A percentile compares a stretch with the other conserved stretches of the same genome.
Conservation (phyloP, 441 rosid genomes). For the Gossypium schwendimanii region DNA sequence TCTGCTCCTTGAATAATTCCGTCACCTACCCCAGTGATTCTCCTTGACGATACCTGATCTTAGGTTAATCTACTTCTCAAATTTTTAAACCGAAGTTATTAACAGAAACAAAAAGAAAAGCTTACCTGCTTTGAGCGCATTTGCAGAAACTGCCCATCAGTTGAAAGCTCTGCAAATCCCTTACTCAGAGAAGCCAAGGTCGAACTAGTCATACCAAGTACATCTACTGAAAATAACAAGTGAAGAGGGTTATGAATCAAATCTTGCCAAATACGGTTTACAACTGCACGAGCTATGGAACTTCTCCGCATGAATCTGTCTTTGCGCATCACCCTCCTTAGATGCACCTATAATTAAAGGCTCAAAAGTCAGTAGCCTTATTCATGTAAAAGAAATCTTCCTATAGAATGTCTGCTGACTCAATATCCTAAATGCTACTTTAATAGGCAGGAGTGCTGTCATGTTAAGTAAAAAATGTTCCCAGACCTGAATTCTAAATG, state of each 20-base stretch:
- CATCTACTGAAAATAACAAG: constrained; percentile 88
- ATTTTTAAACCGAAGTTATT: neutral
- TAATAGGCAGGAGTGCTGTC: neutral
- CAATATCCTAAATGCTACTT: neutral
- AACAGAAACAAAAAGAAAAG: constrained; percentile 8
- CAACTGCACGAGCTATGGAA: constrained; percentile 77
- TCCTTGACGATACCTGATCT: constrained; percentile 83
- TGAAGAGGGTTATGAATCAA: constrained; percentile 96
- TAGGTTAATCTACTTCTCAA: constrained; percentile 12
- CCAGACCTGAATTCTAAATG: constrained; percentile 88
- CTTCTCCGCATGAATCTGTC: constrained; percentile 95
- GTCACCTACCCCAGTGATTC: constrained; percentile 93
- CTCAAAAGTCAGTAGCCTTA: constrained; percentile 1
- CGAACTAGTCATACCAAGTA: constrained; percentile 99
- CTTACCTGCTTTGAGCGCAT: constrained; percentile 90
- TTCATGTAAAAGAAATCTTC: neutral
- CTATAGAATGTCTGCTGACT: neutral
- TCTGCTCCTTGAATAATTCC: constrained; percentile 95
- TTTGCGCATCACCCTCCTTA: constrained; percentile 91
- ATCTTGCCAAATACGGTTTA: constrained; percentile 88
- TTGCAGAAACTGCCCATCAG: constrained; percentile 93
- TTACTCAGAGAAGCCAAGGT: constrained; percentile 93
- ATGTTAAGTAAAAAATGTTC: constrained; percentile 11
- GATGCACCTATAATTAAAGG: constrained; percentile 56
- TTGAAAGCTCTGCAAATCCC: constrained; percentile 98